Base-by-base conservation (phyloP, 352 stramenopile species). In the Halophytophthora batemanensis region DNA sequence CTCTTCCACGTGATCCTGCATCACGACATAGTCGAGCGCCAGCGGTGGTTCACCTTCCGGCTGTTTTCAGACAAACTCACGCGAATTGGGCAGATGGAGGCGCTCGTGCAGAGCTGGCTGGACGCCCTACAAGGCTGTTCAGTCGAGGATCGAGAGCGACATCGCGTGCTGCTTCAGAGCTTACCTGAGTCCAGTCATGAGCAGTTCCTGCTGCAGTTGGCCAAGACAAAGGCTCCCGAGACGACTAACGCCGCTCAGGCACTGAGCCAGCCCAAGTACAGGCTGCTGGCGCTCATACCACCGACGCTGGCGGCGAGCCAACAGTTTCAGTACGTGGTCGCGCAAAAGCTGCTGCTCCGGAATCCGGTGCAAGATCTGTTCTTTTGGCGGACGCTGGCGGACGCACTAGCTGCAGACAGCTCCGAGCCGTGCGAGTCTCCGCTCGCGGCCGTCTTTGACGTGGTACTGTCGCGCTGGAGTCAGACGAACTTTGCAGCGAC, bases 251-350 rank as follows among this genome's bases (percentile, higher is more conserved):
- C 29, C 23, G 36, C 38, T 22, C 51, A 70, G 45, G 50, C 57
- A 19, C 40, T 77, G 15, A 18, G 15, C 28, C 40, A 55, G 18
- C 61, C 75, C 18, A 83, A 85, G 53, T 86, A 88, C 46, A 56
- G 49, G 6, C 58, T 90, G 11, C 49, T 88, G 12, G 65, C 64
- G 22, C 49, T 77, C 10, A 45, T 88, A 15, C 71, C 80, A 2
- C 18, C 19, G 0, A 19, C 50, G 5, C 3, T 90, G 23, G 64
- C 43, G 22, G 6, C 39, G n/a, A 83, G 64, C 47, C 69, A 74
- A 33, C 77, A 90, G 40, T 84, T 90, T 43, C 69, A 83, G 51
- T 86, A 77, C 50, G 65, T 82, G 11, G 49, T 90, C 14, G 56
- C 64, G 6, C 75, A 88, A 53, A 88, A 88, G 36, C 21, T 90